Evolutionary conservation across 139 green algal species (phyloP).

Genomic region (Deuterostichococcus epilithicus): DNA sequence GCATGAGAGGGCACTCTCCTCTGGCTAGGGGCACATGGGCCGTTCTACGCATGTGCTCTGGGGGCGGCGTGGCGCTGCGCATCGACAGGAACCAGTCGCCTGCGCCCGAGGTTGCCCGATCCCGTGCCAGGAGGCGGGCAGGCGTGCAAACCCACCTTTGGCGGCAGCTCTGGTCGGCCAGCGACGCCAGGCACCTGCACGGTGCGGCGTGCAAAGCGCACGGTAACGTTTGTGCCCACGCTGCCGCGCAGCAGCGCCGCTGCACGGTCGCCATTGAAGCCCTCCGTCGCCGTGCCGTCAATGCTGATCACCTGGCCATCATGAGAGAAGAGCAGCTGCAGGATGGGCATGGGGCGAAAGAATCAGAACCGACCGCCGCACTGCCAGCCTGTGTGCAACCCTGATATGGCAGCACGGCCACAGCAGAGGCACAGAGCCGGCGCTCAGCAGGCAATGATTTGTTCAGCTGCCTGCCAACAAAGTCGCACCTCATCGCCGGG

Average conservation of each 20-base stretch:
- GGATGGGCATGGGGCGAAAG: neutral
- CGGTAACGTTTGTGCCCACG: conserved; percentile 59
- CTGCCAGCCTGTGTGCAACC: neutral
- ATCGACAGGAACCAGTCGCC: no score
- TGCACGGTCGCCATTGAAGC: conserved; percentile 68
- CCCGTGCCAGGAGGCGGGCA: no score
- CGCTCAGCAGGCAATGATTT: no score
- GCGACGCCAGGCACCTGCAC: conserved; percentile 69
- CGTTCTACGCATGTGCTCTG: no score
- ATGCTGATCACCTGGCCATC: conserved; percentile 41
- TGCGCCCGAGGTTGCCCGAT: no score
- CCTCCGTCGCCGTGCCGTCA: conserved; percentile 52
- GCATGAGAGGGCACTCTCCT: no score
- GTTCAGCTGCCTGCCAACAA: no score
- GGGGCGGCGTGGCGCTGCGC: no score
- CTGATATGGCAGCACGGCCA: conserved; percentile 22
- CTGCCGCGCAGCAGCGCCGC: conserved; percentile 70
- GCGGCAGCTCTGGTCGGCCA: conserved; percentile 40
- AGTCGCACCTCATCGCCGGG: conserved; percentile 74
- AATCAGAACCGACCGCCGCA: neutral
- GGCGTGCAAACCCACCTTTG: conserved; percentile 7
- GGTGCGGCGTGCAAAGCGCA: conserved; percentile 59
- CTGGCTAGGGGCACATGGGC: no score
- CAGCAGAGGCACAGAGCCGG: no score
- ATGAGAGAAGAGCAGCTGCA: neutral